Conservation (phyloP, 192 early-diverging fungal species). For the Coemansia sp. region DNA sequence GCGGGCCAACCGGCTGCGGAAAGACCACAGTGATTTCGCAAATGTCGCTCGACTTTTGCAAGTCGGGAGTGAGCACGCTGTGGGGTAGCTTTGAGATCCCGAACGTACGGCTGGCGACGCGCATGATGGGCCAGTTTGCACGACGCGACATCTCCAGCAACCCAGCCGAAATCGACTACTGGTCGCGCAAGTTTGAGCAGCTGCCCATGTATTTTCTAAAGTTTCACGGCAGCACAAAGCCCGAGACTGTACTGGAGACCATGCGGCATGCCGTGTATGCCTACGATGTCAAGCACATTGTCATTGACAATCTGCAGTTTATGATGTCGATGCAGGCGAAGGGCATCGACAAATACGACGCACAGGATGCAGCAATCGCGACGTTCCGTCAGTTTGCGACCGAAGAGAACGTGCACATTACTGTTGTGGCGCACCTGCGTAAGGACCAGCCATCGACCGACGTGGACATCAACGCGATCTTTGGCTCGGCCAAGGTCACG, state of each 20-base stretch:
- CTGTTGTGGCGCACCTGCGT: slow-evolving; percentile 67
- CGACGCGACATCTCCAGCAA: slow-evolving; percentile 51
- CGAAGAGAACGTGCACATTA: slow-evolving; percentile 64
- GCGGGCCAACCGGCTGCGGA: slow-evolving; percentile 65
- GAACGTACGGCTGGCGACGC: slow-evolving; percentile 62
- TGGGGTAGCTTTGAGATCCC: slow-evolving; percentile 78
- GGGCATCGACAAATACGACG: slow-evolving; percentile 59
- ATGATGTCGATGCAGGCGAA: slow-evolving; percentile 66
- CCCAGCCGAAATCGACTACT: slow-evolving; percentile 54
- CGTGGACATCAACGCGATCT: slow-evolving; percentile 65
- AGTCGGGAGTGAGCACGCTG: slow-evolving; percentile 62
- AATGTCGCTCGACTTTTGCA: slow-evolving; percentile 64
- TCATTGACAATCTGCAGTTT: slow-evolving; percentile 74
- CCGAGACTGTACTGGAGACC: slow-evolving; percentile 60
- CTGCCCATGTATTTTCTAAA: slow-evolving; percentile 70
- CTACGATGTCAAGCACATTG: slow-evolving; percentile 66
- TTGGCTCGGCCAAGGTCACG: slow-evolving; percentile 70
- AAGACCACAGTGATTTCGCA: slow-evolving; percentile 73
- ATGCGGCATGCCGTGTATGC: slow-evolving; percentile 66
- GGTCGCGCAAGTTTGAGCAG: slow-evolving; percentile 64
- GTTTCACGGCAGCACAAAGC: slow-evolving; percentile 68
- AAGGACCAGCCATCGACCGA: slow-evolving; percentile 57
- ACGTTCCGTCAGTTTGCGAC: slow-evolving; percentile 65
- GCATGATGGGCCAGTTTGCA: slow-evolving; percentile 66
- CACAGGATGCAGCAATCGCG: slow-evolving; percentile 64